Base-by-base conservation (phyloP, 2,329 filamentous ascomycete species). In the Xylaria arbuscula region DNA sequence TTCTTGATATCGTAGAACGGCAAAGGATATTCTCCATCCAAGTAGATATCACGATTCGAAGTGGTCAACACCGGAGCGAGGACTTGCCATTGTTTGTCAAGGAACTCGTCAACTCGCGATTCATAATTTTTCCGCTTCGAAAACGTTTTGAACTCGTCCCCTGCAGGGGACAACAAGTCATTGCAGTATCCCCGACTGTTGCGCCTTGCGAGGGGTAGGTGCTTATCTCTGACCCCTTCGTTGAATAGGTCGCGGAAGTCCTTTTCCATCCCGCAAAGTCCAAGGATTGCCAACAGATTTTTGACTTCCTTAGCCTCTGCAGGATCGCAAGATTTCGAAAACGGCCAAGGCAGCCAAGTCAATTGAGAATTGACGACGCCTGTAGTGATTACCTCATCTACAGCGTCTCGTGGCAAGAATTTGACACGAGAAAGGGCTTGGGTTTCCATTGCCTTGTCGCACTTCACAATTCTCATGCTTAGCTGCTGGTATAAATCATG, bases 1-100 rank as follows among this genome's bases (percentile, higher is more conserved):
- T 53, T 40, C 38, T 58, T 22, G 1, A 65, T 17, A n/a, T 62
- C 42, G 9, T 38, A 65, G 51, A 68, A 40, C 17, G 66, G 89
- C 92, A 64, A 76, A 83, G 50, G 13, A 86, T 48, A 84, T 86
- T 56, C 88, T 83, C 10, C 9, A 11, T 62, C 34, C 1, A 68
- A 1, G 0, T n/a, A 0, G 1, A 61, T 47, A 19, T 65, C 56
- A n/a, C 47, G 22, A n/a, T 62, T 50, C 1, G 2, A 32, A 3
- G 8, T 53, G 9, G n/a, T 58, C 19, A 68, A 22, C 2, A 54
- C 24, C 4, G 66, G 66, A 6, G 66, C 66, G 24, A 65, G 56
- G 11, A 61, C 56, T 9, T 32, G 15, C 56, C 57, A 62, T 34
- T 68, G 66, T 3, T 11, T 15, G 0, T n/a, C 2, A 7, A 61